Percentiles rank a stretch among this genome's conserved stretches.
Conservation (phyloP, 805 yeast species). For the Teunomyces barrocoloradensis region DNA sequence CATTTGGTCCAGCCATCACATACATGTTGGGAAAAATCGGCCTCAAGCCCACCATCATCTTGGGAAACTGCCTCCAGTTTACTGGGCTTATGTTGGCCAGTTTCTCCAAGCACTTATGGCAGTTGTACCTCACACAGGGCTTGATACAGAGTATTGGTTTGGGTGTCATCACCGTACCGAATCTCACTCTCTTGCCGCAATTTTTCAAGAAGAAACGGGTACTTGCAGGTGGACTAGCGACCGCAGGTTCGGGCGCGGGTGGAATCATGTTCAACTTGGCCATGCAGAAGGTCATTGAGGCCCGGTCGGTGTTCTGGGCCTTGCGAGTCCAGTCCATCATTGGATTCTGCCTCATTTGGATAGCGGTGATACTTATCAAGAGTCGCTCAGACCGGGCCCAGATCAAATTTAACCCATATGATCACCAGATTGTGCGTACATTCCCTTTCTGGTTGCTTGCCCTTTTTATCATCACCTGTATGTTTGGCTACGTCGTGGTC, state of each 20-base stretch:
- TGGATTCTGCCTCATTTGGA: constrained; percentile 7
- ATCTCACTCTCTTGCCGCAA: constrained; percentile 19
- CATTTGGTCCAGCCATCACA: constrained; percentile 19
- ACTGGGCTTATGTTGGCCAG: constrained; percentile 21
- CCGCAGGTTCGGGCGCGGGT: constrained; percentile 24
- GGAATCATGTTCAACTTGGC: constrained; percentile 23
- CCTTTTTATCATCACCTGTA: constrained; percentile 17
- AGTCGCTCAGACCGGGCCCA: constrained; percentile 12
- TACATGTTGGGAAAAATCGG: constrained; percentile 18
- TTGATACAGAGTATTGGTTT: constrained; percentile 21
- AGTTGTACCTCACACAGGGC: constrained; percentile 24
- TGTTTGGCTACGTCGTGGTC: constrained; percentile 25
- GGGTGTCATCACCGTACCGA: constrained; percentile 21
- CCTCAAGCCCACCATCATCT: constrained; percentile 12
- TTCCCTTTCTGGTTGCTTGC: constrained; percentile 16
- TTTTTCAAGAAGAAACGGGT: constrained; percentile 20
- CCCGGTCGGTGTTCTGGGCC: constrained; percentile 21
- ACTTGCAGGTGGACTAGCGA: constrained; percentile 17
- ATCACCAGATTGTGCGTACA: constrained; percentile 9
- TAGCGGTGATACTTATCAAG: constrained; percentile 6
- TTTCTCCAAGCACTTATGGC: constrained; percentile 18
- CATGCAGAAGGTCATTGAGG: constrained; percentile 21
- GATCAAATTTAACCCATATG: constrained; percentile 14
- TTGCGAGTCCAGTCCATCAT: constrained; percentile 17
- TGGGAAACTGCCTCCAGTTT: constrained; percentile 20